Base-by-base conservation (phyloP, 2,329 filamentous ascomycete species). In the Monosporascus sp. region DNA sequence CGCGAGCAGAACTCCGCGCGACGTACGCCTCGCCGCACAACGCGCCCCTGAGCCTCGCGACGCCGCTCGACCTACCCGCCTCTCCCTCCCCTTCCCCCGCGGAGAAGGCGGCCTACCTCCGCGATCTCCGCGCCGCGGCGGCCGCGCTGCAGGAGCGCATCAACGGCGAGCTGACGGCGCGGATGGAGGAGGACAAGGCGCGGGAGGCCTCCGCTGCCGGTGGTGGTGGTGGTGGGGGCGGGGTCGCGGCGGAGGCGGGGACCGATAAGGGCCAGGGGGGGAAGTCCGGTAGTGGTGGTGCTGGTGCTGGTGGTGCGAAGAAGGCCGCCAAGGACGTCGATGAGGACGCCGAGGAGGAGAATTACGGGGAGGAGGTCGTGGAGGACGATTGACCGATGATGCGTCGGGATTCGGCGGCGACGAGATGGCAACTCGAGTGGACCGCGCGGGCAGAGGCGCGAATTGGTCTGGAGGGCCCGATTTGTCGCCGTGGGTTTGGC, bases 321-420 rank as follows among this genome's bases (percentile, higher is more conserved):
- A 31, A 31, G 28, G 28, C 28, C 5, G 44, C 24, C 15, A 3
- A n/a, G 9, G 37, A 28, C 8, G 63, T 75, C 9, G 78, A 83
- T 55, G 82, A 86, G 55, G 75, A 70, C 11, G 78, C 80, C 57
- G 84, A 86, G 65, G 88, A 91, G 65, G 83, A 89, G 63, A 88
- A 91, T 66, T 96, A 96, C 67, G 91, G 91, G 48, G 91, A 96
- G 70, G 91, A 96, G 68, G 81, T 85, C 24, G 74, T 81, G 14
- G 84, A 86, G 43, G 86, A 88, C 52, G 81, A 81, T 51, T 66
- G 63, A 63, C 28, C 31, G 41, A 50, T 48, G 44, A 56, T 48
- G 44, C 44, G 48, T 15, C 7, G 11, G 31, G 11, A 14, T 35
- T 35, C 31, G 31, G 31, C 28, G 28, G 28, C 31, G 31, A 35